phyloP scores from a whole-genome alignment of 352 stramenopile species.

The Thraustochytrium sp. region DNA sequence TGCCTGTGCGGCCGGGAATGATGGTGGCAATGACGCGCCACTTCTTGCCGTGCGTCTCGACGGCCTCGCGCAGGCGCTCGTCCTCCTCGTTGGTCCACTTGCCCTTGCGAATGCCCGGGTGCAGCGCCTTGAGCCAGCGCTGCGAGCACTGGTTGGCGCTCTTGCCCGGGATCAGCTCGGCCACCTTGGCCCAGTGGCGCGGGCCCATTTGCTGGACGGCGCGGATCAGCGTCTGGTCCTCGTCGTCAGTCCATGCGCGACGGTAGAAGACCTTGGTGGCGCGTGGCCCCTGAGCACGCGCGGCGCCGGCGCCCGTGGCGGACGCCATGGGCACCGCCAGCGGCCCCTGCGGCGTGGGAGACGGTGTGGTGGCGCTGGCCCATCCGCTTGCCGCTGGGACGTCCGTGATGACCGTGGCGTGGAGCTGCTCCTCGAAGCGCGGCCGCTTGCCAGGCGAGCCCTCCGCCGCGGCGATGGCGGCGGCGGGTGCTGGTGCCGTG shows the following conservation, averaged over 20 bases:
- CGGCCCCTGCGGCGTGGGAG: too few species aligned
- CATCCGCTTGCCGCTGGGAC: too few species aligned
- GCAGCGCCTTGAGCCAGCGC: conserved; percentile 90
- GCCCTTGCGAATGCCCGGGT: conserved; percentile 79
- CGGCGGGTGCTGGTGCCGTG: too few species aligned
- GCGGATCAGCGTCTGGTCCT: conserved; percentile 58
- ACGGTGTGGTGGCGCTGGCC: too few species aligned
- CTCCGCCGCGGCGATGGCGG: too few species aligned
- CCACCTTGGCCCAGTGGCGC: conserved; percentile 86
- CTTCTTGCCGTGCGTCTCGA: conserved; percentile 81
- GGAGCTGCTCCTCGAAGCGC: too few species aligned
- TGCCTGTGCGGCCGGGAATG: conserved; percentile 82
- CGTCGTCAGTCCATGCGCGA: conserved; percentile 69
- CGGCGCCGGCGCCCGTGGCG: too few species aligned
- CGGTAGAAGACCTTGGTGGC: not conserved
- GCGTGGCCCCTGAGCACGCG: too few species aligned
- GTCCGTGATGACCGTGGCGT: too few species aligned
- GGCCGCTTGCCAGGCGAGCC: too few species aligned
- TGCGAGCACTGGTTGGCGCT: conserved; percentile 92
- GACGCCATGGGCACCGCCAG: too few species aligned
- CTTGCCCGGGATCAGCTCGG: conserved; percentile 76
- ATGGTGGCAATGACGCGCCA: conserved; percentile 93
- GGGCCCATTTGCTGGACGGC: conserved; percentile 23
- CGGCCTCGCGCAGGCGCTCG: conserved; percentile 69
- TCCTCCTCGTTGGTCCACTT: conserved; percentile 79